Percentiles rank a stretch among this genome's conserved stretches.
Evolutionary conservation across 2,329 filamentous ascomycete genomes (phyloP).

Genomic region (Aspergillus oerlinghausenensis): DNA sequence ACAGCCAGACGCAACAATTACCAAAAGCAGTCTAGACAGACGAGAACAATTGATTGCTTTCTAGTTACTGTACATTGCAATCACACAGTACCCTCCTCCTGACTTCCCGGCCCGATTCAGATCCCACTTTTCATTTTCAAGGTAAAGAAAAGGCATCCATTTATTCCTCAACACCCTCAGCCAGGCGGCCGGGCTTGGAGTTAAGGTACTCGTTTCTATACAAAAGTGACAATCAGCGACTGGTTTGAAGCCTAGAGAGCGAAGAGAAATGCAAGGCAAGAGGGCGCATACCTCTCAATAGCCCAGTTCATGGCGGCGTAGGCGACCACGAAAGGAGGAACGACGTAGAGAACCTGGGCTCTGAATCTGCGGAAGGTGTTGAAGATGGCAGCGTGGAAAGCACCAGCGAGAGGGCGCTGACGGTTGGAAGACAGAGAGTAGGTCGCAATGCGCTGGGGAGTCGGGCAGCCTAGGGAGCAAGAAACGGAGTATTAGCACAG

Average conservation of each 20-base stretch:
- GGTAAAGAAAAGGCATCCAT: slow-evolving; percentile 13
- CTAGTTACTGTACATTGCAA: slow-evolving; percentile 42
- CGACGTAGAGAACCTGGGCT: slow-evolving; percentile 82
- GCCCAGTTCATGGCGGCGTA: slow-evolving; percentile 91
- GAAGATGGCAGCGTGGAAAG: slow-evolving; percentile 79
- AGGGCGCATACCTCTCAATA: slow-evolving; percentile 67
- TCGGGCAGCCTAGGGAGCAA: slow-evolving; percentile 28
- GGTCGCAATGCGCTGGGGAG: slow-evolving; percentile 55
- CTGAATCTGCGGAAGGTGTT: slow-evolving; percentile 87
- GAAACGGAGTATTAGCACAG: background rate
- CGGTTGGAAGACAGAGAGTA: slow-evolving; percentile 83
- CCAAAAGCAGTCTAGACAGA: background rate
- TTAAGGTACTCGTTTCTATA: slow-evolving; percentile 48
- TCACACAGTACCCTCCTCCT: slow-evolving; percentile 21
- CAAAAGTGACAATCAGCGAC: background rate
- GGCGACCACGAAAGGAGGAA: slow-evolving; percentile 69
- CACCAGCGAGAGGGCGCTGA: slow-evolving; percentile 79
- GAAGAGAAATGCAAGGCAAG: background rate
- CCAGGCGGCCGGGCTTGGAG: slow-evolving; percentile 45
- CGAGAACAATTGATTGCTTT: slow-evolving; percentile 27
- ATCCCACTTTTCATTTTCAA: background rate
- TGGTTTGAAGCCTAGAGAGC: background rate
- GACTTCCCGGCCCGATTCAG: slow-evolving; percentile 4
- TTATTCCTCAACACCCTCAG: slow-evolving; percentile 32
- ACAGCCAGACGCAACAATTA: background rate